Percentiles rank a stretch among this genome's conserved stretches.
Conservation (phyloP, 805 yeast species). For the Henningerozyma blattae region DNA sequence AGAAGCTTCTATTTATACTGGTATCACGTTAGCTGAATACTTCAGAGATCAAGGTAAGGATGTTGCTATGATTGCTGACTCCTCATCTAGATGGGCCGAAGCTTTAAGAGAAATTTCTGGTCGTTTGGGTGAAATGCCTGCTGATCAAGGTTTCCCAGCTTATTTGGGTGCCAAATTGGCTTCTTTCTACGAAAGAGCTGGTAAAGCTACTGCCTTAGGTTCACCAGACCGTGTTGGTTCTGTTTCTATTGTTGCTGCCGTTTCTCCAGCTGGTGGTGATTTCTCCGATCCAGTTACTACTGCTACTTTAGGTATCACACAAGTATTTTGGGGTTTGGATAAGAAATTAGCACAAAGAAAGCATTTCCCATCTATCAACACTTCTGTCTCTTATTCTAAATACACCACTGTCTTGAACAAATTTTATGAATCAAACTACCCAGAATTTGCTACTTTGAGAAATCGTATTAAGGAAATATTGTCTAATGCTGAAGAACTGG, state of each 20-base stretch:
- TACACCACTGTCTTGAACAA: constrained; percentile 79
- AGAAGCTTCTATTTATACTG: constrained; percentile 98
- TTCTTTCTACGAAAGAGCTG: constrained; percentile 99
- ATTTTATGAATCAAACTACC: constrained; percentile 75
- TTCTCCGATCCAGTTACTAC: constrained; percentile 99
- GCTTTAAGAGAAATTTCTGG: constrained; percentile 99
- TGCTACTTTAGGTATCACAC: constrained; percentile 97
- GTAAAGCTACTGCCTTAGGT: constrained; percentile 89
- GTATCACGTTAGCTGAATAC: constrained; percentile 96
- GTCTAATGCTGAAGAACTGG: constrained; percentile 95
- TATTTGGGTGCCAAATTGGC: constrained; percentile 98
- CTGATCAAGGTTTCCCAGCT: constrained; percentile 99
- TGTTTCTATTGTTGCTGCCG: constrained; percentile 99
- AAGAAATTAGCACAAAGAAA: constrained; percentile 98
- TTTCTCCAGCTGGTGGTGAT: constrained; percentile 99
- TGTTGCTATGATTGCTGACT: constrained; percentile 99
- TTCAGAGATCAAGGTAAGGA: constrained; percentile 99
- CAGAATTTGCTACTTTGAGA: constrained; percentile 86
- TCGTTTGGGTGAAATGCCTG: constrained; percentile 99
- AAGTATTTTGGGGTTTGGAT: constrained; percentile 99
- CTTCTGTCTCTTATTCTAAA: constrained; percentile 92
- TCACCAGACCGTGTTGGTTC: constrained; percentile 95
- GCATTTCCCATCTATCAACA: constrained; percentile 98
- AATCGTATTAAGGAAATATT: constrained; percentile 87
- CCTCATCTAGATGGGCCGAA: constrained; percentile 99